phyloP scores from a whole-genome alignment of 2,329 filamentous ascomycete species.

The Pseudogymnoascus sp. region DNA sequence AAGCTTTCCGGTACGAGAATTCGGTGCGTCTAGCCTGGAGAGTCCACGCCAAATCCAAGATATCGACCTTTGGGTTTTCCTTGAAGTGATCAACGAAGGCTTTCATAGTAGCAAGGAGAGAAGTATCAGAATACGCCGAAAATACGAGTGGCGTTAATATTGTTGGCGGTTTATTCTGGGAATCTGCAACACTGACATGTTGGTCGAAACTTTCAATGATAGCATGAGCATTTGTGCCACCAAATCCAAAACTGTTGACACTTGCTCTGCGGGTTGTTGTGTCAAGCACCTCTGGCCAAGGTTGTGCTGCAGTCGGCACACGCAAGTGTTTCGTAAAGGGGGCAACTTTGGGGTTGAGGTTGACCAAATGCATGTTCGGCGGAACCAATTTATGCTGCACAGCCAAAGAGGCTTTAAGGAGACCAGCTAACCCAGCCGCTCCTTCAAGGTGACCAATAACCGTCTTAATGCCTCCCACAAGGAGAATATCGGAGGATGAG shows the following conservation, averaged over 20 bases:
- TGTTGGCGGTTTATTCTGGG: slow-evolving; percentile 31
- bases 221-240: too few species aligned
- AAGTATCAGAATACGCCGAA: too few species aligned
- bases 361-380: slow-evolving; percentile 22
- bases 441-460: slow-evolving; percentile 24
- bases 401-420: slow-evolving; percentile 22
- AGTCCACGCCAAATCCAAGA: too few species aligned
- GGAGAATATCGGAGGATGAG: too few species aligned
- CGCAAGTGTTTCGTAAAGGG: slow-evolving; percentile 9
- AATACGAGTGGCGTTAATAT: slow-evolving; percentile 27
- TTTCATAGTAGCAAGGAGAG: too few species aligned
- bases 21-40: too few species aligned
- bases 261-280: slow-evolving; percentile 15
- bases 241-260: slow-evolving; percentile 26
- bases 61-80: too few species aligned
- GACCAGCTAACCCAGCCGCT: slow-evolving; percentile 16
- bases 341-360: slow-evolving; percentile 28
- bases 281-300: slow-evolving; percentile 16
- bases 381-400: slow-evolving; percentile 22
- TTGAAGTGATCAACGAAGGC: too few species aligned
- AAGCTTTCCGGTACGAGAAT: too few species aligned
- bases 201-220: slow-evolving; percentile 39
- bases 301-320: background rate
- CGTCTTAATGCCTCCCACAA: slow-evolving; percentile 18
- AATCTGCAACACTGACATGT: slow-evolving; percentile 31